A percentile compares a stretch with the other conserved stretches of the same genome.
Evolutionary conservation across 176 grass and related monocot genomes (phyloP).

Genomic region (Chloris gayana): DNA sequence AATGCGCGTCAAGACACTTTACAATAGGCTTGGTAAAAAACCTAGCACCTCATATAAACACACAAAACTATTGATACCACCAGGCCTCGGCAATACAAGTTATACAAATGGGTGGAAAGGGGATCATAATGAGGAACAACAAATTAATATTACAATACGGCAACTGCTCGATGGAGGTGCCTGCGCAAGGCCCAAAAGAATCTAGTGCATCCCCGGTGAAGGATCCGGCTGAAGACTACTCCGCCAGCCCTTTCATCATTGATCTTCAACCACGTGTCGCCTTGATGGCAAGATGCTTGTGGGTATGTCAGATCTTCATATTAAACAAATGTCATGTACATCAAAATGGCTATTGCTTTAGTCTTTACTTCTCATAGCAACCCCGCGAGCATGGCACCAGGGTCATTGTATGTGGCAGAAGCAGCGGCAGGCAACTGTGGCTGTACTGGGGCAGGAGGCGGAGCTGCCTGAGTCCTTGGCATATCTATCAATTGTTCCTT

Average conservation of each 20-base stretch:
- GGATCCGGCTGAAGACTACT: constrained; percentile 46
- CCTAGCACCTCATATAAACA: constrained; percentile 62
- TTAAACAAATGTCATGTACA: constrained; percentile 48
- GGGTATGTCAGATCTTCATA: constrained; percentile 47
- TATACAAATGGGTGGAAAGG: constrained; percentile 31
- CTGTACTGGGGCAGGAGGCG: constrained; percentile 38
- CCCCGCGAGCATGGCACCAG: constrained; percentile 88
- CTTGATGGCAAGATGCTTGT: constrained; percentile 51
- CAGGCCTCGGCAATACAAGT: constrained; percentile 40
- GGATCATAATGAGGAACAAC: constrained; percentile 12
- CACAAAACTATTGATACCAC: constrained; percentile 68
- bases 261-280: constrained; percentile 31
- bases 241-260: constrained; percentile 58
- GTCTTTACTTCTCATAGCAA: constrained; percentile 65
- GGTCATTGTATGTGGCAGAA: constrained; percentile 70
- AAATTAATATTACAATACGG: constrained; percentile 55
- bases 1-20: constrained; percentile 57
- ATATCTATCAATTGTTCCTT: constrained; percentile 88
- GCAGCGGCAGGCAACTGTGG: constrained; percentile 54
- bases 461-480: constrained; percentile 43
- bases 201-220: constrained; percentile 36
- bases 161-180: constrained; percentile 49
- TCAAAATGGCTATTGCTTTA: constrained; percentile 28
- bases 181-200: constrained; percentile 67
- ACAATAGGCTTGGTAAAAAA: constrained; percentile 62